phyloP scores from a whole-genome alignment of 805 yeast genomes.

The Metschnikowia dekortorum region DNA sequence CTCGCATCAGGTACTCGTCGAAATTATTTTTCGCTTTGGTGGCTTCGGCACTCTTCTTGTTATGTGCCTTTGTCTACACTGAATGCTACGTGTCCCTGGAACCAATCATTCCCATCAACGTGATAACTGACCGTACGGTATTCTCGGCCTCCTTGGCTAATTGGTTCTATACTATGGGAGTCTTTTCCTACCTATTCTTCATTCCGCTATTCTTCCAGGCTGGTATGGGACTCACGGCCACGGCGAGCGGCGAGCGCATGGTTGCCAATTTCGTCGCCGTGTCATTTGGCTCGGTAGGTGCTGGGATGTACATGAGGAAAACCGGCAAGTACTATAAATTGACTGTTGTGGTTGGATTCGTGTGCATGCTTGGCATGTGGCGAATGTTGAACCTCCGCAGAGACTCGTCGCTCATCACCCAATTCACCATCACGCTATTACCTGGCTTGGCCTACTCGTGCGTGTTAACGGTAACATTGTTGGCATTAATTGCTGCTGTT shows the following conservation, averaged over 20 bases:
- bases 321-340: constrained; percentile 63
- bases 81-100: constrained; percentile 52
- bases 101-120: constrained; percentile 64
- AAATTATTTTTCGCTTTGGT: constrained; percentile 33
- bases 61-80: constrained; percentile 42
- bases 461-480: constrained; percentile 63
- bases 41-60: constrained; percentile 30
- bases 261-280: constrained; percentile 68
- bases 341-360: constrained; percentile 37
- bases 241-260: constrained; percentile 54
- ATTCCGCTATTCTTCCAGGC: constrained; percentile 65
- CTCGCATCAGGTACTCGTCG: constrained; percentile 46
- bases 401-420: constrained; percentile 29
- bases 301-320: constrained; percentile 62
- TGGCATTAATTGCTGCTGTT: constrained; percentile 75
- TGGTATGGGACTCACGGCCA: constrained; percentile 48
- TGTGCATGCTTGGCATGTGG: constrained; percentile 45
- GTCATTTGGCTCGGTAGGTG: constrained; percentile 58
- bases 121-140: constrained; percentile 56
- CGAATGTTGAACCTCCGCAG: constrained; percentile 30
- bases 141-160: constrained; percentile 62
- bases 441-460: constrained; percentile 66
- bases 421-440: constrained; percentile 43
- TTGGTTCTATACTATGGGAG: constrained; percentile 68
- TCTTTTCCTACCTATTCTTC: constrained; percentile 60